Percentiles rank a stretch among this genome's conserved stretches.
Evolutionary conservation across 2,329 filamentous ascomycete species (phyloP).

Genomic region (Aspergillus pseudoviridinutans): DNA sequence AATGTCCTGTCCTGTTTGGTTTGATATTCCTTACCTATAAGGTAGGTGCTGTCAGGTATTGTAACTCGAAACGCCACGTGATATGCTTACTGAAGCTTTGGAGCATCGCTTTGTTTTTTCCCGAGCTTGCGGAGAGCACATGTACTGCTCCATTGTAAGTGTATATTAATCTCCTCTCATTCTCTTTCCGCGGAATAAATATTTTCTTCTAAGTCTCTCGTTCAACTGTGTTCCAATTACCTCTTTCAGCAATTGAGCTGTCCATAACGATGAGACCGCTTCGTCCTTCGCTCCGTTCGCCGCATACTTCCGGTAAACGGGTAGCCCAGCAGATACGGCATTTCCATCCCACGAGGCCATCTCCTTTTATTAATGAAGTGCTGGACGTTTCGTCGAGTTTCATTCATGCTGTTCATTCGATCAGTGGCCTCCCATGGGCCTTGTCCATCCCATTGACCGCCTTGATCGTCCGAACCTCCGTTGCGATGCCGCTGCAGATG

Average conservation of each 20-base stretch:
- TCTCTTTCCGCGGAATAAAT: background rate
- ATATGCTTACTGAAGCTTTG: background rate
- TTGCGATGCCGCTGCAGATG: constrained; percentile 48
- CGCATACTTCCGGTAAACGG: constrained; percentile 2
- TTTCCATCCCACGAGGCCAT: constrained; percentile 49
- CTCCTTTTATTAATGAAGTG: constrained; percentile 41
- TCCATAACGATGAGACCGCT: constrained; percentile 9
- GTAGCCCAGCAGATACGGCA: constrained; percentile 33
- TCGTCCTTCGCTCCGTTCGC: constrained; percentile 6
- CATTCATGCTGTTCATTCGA: constrained; percentile 49
- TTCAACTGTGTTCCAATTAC: background rate
- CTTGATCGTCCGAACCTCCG: constrained; percentile 45
- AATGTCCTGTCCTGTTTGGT: background rate
- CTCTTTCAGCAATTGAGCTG: background rate
- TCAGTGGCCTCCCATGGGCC: constrained; percentile 51
- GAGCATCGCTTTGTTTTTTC: background rate
- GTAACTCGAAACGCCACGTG: background rate
- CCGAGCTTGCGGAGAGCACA: background rate
- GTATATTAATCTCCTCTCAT: background rate
- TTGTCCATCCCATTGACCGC: constrained; percentile 54
- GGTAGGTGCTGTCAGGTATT: background rate
- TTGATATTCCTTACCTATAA: background rate
- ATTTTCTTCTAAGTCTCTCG: background rate
- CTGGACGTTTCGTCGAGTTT: constrained; percentile 44
- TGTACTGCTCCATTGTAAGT: background rate